A percentile compares a stretch with the other conserved stretches of the same genome.
These are phyloP conservation scores for Termitomyces sp. DNA, from an alignment of 768 basidiomycete genomes.

Conservation along the genomic window DNA sequence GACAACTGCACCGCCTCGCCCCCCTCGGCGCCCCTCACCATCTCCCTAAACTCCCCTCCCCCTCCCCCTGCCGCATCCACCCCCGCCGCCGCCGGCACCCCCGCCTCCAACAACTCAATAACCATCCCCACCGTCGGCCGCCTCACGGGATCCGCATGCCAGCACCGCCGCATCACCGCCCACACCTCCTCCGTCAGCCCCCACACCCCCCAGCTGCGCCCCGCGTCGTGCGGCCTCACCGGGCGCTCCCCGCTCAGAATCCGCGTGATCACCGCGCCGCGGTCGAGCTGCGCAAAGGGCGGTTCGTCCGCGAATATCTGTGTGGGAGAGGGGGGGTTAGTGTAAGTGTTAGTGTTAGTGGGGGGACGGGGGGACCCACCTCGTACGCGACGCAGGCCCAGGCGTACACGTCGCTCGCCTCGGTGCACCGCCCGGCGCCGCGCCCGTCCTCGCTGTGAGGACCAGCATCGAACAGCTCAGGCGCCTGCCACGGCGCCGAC, in stretches of 20 bases:
- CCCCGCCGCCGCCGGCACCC: not conserved
- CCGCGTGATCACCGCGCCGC: not conserved
- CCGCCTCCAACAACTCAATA: not conserved
- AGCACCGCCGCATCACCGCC: not conserved
- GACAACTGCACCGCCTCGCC: not conserved
- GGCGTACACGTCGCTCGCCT: slow-evolving; percentile 2
- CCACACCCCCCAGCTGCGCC: slow-evolving; percentile 6
- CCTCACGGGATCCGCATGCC: not conserved
- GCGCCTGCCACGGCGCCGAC: slow-evolving; percentile 1
- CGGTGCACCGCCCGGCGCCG: not conserved
- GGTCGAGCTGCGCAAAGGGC: not conserved
- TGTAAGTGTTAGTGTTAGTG: not conserved
- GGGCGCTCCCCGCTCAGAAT: not conserved
- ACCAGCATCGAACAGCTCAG: too few species aligned
- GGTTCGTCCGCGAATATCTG: slow-evolving; percentile 3
- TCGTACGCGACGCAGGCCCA: slow-evolving; percentile 7
- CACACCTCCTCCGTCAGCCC: slow-evolving; percentile 5
- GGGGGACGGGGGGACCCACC: not conserved
- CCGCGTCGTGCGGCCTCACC: not conserved
- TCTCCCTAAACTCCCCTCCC: not conserved
- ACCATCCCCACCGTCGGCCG: slow-evolving; percentile 1
- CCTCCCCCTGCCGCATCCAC: not conserved
- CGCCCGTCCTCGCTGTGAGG: too few species aligned
- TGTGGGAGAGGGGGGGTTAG: too few species aligned
- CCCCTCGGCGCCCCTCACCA: slow-evolving; percentile 1